A percentile compares a stretch with the other conserved stretches of the same genome.
These are phyloP conservation scores for Cutaneotrichosporon cavernicola DNA, from an alignment of 1,284 basidiomycete species.

Conservation along the genomic window DNA sequence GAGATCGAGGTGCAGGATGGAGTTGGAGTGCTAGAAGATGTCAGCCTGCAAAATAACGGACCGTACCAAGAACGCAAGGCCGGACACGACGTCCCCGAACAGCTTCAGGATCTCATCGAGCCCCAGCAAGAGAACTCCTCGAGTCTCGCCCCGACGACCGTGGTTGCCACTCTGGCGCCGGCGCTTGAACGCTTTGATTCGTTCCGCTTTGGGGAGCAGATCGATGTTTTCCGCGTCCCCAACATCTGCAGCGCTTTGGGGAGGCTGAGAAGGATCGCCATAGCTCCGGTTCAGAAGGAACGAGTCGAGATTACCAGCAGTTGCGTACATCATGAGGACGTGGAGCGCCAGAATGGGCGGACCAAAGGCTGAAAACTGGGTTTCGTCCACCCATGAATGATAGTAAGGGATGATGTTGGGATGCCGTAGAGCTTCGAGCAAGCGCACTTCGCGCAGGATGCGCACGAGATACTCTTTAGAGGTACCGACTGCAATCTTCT, in stretches of 20 bases:
- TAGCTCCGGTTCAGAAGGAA: slow-evolving; percentile 68
- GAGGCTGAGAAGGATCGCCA: slow-evolving; percentile 17
- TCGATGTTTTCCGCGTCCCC: slow-evolving; percentile 56
- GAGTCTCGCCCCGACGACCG: slow-evolving; percentile 42
- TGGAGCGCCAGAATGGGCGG: slow-evolving; percentile 78
- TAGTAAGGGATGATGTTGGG: slow-evolving; percentile 93
- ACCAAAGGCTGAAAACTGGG: slow-evolving; percentile 77
- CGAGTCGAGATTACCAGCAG: slow-evolving; percentile 77
- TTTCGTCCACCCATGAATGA: slow-evolving; percentile 87
- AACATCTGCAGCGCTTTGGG: slow-evolving; percentile 29
- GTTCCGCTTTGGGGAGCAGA: slow-evolving; percentile 59
- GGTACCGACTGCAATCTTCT: slow-evolving; percentile 90
- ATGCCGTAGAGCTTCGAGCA: slow-evolving; percentile 82
- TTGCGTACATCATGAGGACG: slow-evolving; percentile 90
- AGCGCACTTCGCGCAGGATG: slow-evolving; percentile 76
- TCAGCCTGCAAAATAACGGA: background rate
- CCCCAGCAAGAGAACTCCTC: slow-evolving; percentile 72
- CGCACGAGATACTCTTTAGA: slow-evolving; percentile 77
- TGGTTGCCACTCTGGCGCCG: slow-evolving; percentile 46
- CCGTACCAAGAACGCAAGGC: slow-evolving; percentile 73
- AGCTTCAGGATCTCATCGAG: slow-evolving; percentile 74
- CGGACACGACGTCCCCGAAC: slow-evolving; percentile 73
- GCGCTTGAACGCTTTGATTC: slow-evolving; percentile 58
- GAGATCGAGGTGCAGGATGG: slow-evolving; percentile 84
- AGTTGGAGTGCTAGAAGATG: slow-evolving; percentile 67